Evolutionary conservation across 2,329 filamentous ascomycete species (phyloP), one percentile per base, ranked within the genome.

Genomic region (Alternaria consortialis): DNA sequence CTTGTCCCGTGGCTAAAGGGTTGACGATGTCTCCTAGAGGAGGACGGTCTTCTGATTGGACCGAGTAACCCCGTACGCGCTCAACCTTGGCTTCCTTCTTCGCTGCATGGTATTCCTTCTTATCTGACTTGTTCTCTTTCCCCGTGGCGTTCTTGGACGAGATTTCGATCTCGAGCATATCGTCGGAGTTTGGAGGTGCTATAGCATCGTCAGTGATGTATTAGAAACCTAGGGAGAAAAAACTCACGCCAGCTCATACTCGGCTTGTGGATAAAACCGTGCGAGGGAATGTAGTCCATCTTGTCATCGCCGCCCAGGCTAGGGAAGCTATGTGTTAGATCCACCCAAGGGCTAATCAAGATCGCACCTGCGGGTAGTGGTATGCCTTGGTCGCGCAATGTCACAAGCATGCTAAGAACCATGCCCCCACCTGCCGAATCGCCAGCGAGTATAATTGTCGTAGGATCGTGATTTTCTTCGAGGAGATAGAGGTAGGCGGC

Each of bases 341-440:
- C 95, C 8, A 94, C 93, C 95, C 95, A 99, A 0, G 95, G 95
- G 51, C 93, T 97, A 53, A 98, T 91, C 40, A 98, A 83, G 44
- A 98, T 89, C 5, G 91, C 94, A 1, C 95, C 95, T 2, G 95
- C 94, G 1, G 95, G 95, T 27, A 97, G 79, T 6, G 94, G 91
- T 13, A 97, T 83, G 0, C 89, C 90, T 74, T 91, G 90, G 73
- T 98, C 94, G 64, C 95, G 88, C 63, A 98, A 79, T 2, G 88
- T 87, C 31, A 96, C 90, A 56, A 99, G 80, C 79, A 97, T 84
- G 23, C 82, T 91, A 66, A 97, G 69, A 0, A 94, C 87, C 92
- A 98, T 95, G 9, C 94, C 95, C 36, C 90, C 95, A 25, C 95
- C 95, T 0, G 95, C 95, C 9, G 94, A 97, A 74, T 99, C 95